A percentile compares a stretch with the other conserved stretches of the same genome.
Evolutionary conservation across 2,329 filamentous ascomycete genomes (phyloP).

Genomic region (Aspergillus transmontanensis): DNA sequence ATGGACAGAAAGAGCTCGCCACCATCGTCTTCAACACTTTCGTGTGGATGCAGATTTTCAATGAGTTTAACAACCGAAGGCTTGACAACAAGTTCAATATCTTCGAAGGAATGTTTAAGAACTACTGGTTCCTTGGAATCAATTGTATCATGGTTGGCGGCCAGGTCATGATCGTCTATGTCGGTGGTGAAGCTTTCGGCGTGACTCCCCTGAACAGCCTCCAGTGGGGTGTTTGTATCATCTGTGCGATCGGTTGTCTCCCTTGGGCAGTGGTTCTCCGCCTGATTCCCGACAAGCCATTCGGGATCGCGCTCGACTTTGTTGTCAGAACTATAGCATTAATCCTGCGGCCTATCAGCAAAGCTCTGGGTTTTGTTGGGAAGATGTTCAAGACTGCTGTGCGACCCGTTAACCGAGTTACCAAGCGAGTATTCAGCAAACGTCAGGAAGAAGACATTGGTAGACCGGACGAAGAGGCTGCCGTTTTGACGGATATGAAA

Average conservation of each 20-base stretch:
- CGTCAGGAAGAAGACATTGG: conserved; percentile 1
- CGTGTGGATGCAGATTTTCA: conserved; percentile 99
- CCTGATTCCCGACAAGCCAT: conserved; percentile 72
- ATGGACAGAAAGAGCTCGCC: conserved; percentile 58
- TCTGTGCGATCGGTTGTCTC: conserved; percentile 82
- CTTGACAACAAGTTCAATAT: conserved; percentile 96
- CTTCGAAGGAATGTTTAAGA: conserved; percentile 81
- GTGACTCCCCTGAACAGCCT: conserved; percentile 69
- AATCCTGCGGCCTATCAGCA: conserved; percentile 48
- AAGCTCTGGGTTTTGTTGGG: conserved; percentile 30
- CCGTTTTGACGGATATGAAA: conserved; percentile 12
- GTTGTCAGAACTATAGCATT: conserved; percentile 57
- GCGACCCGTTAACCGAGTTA: conserved; percentile 28
- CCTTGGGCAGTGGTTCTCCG: conserved; percentile 81
- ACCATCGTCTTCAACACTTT: conserved; percentile 97
- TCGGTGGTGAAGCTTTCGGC: conserved; percentile 79
- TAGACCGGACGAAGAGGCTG: conserved; percentile 22
- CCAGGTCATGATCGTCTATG: conserved; percentile 85
- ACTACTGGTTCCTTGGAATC: conserved; percentile 87
- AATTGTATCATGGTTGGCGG: conserved; percentile 84
- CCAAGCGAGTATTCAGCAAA: conserved; percentile 17
- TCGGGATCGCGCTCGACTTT: conserved; percentile 49
- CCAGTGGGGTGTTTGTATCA: conserved; percentile 86
- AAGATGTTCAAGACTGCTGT: conserved; percentile 27
- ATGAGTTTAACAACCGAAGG: conserved; percentile 94